A percentile compares a stretch with the other conserved stretches of the same genome.
phyloP scores from a whole-genome alignment of 176 grass and related monocot genomes.

The Paspalum vaginatum region DNA sequence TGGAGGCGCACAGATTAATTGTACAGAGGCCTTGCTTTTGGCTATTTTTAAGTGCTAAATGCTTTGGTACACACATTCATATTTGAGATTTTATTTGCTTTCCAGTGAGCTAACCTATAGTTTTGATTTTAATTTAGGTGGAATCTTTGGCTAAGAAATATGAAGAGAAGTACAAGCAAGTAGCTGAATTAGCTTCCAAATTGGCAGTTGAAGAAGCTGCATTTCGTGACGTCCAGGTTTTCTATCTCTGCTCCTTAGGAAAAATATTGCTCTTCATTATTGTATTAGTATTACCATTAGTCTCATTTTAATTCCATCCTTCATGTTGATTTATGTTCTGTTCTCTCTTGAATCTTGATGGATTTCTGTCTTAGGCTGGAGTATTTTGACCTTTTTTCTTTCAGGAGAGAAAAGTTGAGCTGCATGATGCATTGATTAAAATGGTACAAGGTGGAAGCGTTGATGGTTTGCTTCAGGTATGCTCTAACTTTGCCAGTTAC shows the following conservation, averaged over 20 bases:
- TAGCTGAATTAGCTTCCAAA: slow-evolving; percentile 91
- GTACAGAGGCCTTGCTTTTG: slow-evolving; percentile 33
- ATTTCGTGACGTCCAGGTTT: slow-evolving; percentile 91
- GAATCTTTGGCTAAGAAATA: slow-evolving; percentile 94
- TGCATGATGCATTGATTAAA: slow-evolving; percentile 90
- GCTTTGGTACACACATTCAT: slow-evolving; percentile 17
- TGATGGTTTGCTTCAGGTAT: slow-evolving; percentile 99
- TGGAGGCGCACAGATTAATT: slow-evolving; percentile 10
- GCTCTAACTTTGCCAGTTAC: slow-evolving; percentile 31
- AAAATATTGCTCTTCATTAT: neutral
- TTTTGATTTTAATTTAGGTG: slow-evolving; percentile 62
- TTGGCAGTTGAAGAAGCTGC: slow-evolving; percentile 81
- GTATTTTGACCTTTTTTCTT: slow-evolving; percentile 38
- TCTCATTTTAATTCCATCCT: slow-evolving; percentile 28
- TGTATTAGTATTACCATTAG: slow-evolving; percentile 31
- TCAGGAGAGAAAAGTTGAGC: slow-evolving; percentile 95
- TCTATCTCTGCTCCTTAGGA: slow-evolving; percentile 28
- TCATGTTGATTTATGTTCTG: slow-evolving; percentile 11
- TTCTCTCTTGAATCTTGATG: slow-evolving; percentile 3
- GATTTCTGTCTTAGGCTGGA: slow-evolving; percentile 16
- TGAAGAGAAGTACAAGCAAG: slow-evolving; percentile 99
- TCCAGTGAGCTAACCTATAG: slow-evolving; percentile 12
- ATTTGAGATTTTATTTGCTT: slow-evolving; percentile 21
- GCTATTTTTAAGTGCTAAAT: slow-evolving; percentile 33
- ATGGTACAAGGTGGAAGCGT: slow-evolving; percentile 98